Evolutionary conservation across 352 stramenopile species (phyloP), one percentile per base, ranked within the genome.

Genomic region (Phytophthora capsici): DNA sequence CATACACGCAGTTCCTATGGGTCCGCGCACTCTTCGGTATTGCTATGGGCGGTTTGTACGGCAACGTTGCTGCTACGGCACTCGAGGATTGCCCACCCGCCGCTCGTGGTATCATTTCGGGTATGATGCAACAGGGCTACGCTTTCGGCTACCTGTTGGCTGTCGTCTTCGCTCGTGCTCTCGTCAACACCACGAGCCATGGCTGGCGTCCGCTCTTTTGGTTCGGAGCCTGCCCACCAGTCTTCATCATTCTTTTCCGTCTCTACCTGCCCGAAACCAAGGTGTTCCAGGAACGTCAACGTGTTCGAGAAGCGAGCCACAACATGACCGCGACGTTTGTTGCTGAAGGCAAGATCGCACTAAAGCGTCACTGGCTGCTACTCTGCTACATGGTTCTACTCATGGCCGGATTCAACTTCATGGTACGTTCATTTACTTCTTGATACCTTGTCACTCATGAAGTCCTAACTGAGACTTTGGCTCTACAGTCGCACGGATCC

Each of bases 61-160:
- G 77, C 14, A 86, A 84, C 36, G 69, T 69, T 3, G 72, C 65
- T 0, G 77, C 74, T 4, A 86, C 77, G 2, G 74, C 77, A 0
- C 69, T 86, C 0, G 74, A 86, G 38, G 71, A 86, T 58, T 77
- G 65, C 3, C 74, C 77, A 23, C 61, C 51, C 3, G 67, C 59
- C 0, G 71, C 77, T n/a, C 74, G 77, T 36, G 77, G 77, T 55
- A 73, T 86, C 51, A 28, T 86, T 22, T 86, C 77, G 0, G 74
- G 77, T 6, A 86, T 86, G 45, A 73, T 86, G 37, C 77, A 86
- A 48, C 77, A 86, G 17, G 77, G 77, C 3, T 86, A 82, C 48
- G 71, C 77, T 3, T 78, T 78, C 41, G 74, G 71, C 5, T 84
- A 80, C 45, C 40, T 84, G 0, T 30, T 84, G n/a, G 71, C 71